A percentile compares a stretch with the other conserved stretches of the same genome.
These are phyloP conservation scores for Candida sp. DNA, from an alignment of 1,139 yeast species.

Conservation along the genomic window DNA sequence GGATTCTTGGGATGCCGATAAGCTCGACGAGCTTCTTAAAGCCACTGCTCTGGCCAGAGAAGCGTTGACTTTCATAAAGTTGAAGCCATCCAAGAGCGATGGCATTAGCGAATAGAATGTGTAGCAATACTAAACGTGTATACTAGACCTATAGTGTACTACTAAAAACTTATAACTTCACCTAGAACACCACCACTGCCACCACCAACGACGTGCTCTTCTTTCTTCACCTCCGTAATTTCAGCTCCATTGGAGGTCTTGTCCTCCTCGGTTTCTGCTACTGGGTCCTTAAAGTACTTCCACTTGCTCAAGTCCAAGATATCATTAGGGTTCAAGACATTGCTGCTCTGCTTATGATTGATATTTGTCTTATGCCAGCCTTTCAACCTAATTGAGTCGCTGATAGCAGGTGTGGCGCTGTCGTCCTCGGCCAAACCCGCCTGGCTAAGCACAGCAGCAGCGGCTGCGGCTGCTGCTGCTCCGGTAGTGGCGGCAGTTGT, in stretches of 20 bases:
- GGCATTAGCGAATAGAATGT: background rate
- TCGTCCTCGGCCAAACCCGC: slow-evolving; percentile 11
- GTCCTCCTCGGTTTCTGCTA: no score
- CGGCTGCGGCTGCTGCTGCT: slow-evolving; percentile 6
- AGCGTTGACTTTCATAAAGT: slow-evolving; percentile 55
- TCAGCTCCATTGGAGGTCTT: no score
- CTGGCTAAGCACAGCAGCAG: slow-evolving; percentile 10
- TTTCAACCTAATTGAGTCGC: slow-evolving; percentile 26
- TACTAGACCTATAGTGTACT: slow-evolving; percentile 4
- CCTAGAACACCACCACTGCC: slow-evolving; percentile 7
- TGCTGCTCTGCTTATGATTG: slow-evolving; percentile 18
- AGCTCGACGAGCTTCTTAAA: slow-evolving; percentile 40
- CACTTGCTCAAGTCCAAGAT: slow-evolving; percentile 32
- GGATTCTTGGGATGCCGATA: slow-evolving; percentile 55
- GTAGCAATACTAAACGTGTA: background rate
- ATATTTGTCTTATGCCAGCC: slow-evolving; percentile 44
- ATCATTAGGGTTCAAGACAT: slow-evolving; percentile 24
- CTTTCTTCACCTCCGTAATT: background rate
- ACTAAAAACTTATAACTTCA: slow-evolving; percentile 10
- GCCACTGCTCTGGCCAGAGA: slow-evolving; percentile 56
- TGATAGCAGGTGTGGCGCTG: slow-evolving; percentile 18
- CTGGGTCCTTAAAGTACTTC: slow-evolving; percentile 23
- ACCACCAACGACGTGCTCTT: background rate
- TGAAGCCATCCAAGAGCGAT: slow-evolving; percentile 30
- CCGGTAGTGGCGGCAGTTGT: background rate